Evolutionary conservation across 2,329 filamentous ascomycete genomes (phyloP), one percentile per base, ranked within the genome.

Genomic region (Colletotrichum aenigma): DNA sequence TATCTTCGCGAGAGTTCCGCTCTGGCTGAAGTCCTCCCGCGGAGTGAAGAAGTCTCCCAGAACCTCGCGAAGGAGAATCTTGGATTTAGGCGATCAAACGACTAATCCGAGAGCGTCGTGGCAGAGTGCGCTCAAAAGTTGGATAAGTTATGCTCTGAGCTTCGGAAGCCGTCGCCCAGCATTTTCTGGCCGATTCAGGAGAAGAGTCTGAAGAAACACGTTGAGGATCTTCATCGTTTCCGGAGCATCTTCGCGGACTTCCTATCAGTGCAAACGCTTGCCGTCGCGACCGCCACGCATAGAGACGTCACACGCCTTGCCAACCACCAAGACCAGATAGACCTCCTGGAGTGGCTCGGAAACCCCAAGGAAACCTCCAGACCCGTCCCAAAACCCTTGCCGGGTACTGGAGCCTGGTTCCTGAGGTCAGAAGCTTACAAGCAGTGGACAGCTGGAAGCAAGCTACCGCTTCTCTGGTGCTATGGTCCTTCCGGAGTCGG

Each of bases 211-310:
- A 48, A 48, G n/a, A 48, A 48, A 7, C 43, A 36, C 13, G 7
- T 16, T 4, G 34, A 36, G 15, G 34, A 36, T 36, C 13, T 36
- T 15, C 43, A 21, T 48, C 43, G 43, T 1, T 48, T 48, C 6
- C 43, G 43, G 5, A 13, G 38, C 38, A 43, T 43, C 38, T 43
- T 43, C 1, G 38, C 9, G 4, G 9, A 12, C 18, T 43, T 43
- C 0, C 38, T 43, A 1, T 43, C 9, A 43, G 38, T 2, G 1
- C 38, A 43, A 1, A 0, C 18, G 38, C 38, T 43, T 1, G 1
- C 38, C 4, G 4, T 43, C 4, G 8, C 7, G 1, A 43, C 38
- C 3, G 38, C 18, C 0, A 43, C 18, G 18, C 38, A 43, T 3
- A 1, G 3, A 43, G 3, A 43, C 1, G 8, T 43, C 9, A 12